Evolutionary conservation across 176 grass and related monocot genomes (phyloP).

Genomic region (Carex kokanica): DNA sequence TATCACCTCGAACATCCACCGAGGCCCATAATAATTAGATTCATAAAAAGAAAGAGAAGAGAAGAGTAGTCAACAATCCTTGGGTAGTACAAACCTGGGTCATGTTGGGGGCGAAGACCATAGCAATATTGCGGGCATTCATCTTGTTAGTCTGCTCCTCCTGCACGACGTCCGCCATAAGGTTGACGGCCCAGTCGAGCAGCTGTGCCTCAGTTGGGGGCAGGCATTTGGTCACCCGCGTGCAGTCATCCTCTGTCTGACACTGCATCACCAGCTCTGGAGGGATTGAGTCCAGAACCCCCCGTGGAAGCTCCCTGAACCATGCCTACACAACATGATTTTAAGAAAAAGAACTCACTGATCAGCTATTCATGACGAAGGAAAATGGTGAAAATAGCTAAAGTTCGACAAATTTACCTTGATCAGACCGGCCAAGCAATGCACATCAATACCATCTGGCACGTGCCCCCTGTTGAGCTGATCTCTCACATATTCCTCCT

Average conservation of each 20-base stretch:
- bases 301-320: conserved; percentile 69
- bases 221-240: conserved; percentile 39
- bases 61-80: not conserved
- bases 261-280: conserved; percentile 78
- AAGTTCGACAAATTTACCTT: conserved; percentile 43
- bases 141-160: conserved; percentile 76
- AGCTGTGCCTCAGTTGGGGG: conserved; percentile 54
- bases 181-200: conserved; percentile 76
- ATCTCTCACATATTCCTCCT: conserved; percentile 69
- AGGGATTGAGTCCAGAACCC: conserved; percentile 61
- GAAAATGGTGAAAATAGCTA: not conserved
- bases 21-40: not conserved
- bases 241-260: conserved; percentile 68
- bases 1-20: not conserved
- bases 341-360: not conserved
- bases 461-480: conserved; percentile 66
- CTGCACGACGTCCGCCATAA: conserved; percentile 86
- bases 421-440: conserved; percentile 68
- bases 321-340: conserved; percentile 52
- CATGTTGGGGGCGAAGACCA: conserved; percentile 90
- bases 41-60: not conserved
- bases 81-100: conserved; percentile 54
- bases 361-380: not conserved
- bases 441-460: conserved; percentile 64
- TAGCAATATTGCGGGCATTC: conserved; percentile 75